A percentile compares a stretch with the other conserved stretches of the same genome.
phyloP scores from a whole-genome alignment of 345 rosid genomes.

The Dimocarpus longan region DNA sequence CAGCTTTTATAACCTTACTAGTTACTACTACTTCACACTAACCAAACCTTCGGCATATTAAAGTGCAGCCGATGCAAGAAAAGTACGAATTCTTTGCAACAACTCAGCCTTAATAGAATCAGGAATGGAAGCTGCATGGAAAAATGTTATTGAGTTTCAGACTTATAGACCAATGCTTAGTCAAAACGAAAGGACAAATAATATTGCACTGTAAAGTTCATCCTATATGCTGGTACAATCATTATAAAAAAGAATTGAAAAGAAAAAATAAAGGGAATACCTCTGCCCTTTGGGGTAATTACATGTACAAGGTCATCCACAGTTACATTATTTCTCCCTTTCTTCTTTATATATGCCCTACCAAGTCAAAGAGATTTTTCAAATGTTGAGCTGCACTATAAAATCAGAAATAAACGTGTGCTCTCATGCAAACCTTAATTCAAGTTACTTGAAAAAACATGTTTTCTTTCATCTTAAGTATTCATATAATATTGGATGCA shows the following conservation, averaged over 20 bases:
- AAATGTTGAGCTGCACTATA: neutral
- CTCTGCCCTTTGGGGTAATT: conserved; percentile 88
- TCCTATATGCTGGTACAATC: neutral
- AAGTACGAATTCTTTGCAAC: conserved; percentile 51
- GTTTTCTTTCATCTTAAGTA: neutral
- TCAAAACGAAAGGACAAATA: neutral
- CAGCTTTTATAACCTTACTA: neutral
- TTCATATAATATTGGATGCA: neutral
- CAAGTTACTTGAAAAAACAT: too few relatives aligned
- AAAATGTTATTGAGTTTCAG: conserved; percentile 1
- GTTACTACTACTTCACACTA: neutral
- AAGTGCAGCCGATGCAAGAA: conserved; percentile 45
- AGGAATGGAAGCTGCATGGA: conserved; percentile 53
- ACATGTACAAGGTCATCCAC: conserved; percentile 80
- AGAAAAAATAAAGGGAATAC: conserved; percentile 27
- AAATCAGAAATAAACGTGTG: neutral
- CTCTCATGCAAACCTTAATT: neutral
- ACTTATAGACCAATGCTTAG: neutral
- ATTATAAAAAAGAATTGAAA: neutral
- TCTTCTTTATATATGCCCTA: conserved; percentile 77
- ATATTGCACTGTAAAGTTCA: neutral
- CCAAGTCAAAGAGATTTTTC: conserved; percentile 6
- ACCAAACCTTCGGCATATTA: conserved; percentile 18
- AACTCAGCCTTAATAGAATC: conserved; percentile 58
- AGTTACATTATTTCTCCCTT: conserved; percentile 72